phyloP scores from a whole-genome alignment of 2,329 filamentous ascomycete species.

The Aspergillus ibericus region DNA sequence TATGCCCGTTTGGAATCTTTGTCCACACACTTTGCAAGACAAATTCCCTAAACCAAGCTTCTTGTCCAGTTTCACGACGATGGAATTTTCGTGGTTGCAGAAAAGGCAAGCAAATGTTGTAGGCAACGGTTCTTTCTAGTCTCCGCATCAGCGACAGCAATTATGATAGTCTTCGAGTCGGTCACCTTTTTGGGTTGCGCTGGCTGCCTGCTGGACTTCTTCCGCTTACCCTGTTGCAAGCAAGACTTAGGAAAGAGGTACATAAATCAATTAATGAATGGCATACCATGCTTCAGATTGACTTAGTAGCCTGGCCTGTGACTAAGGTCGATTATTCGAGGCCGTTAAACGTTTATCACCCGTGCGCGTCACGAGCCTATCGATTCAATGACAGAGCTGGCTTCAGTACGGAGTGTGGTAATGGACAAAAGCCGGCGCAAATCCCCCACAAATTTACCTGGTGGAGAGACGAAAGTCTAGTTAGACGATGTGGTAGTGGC shows the following conservation, averaged over 20 bases:
- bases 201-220: constrained; percentile 78
- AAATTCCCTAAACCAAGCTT: constrained; percentile 83
- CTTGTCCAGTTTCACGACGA: constrained; percentile 89
- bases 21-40: constrained; percentile 88
- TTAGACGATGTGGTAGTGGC: too few relatives aligned
- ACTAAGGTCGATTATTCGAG: background rate
- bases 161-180: background rate
- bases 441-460: too few relatives aligned
- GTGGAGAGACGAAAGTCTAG: too few relatives aligned
- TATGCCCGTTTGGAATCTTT: constrained; percentile 87
- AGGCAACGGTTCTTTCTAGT: constrained; percentile 48
- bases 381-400: background rate
- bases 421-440: too few relatives aligned
- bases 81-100: constrained; percentile 95
- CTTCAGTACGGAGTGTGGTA: background rate
- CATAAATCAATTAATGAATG: background rate
- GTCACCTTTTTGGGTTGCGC: constrained; percentile 77
- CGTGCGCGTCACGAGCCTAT: background rate
- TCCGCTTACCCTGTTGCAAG: constrained; percentile 76
- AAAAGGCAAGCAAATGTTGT: constrained; percentile 96
- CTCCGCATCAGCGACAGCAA: constrained; percentile 12
- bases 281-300: constrained; percentile 8
- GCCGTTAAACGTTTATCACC: background rate
- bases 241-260: background rate
- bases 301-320: background rate